A percentile compares a stretch with the other conserved stretches of the same genome.
Conservation (phyloP, 2,329 filamentous ascomycete species). For the Cryphonectria radicalis region DNA sequence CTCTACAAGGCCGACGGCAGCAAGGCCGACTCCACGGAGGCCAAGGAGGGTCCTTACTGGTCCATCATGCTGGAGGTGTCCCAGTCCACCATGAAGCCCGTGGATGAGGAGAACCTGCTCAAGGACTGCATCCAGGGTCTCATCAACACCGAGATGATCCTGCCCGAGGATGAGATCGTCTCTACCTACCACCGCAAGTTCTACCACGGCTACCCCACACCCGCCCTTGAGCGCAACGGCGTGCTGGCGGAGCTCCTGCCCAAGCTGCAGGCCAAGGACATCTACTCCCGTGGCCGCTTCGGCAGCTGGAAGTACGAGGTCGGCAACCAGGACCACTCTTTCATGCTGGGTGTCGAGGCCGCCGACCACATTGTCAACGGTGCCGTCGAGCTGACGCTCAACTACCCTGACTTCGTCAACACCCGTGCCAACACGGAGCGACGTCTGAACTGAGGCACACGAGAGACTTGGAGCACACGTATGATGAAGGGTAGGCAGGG, state of each 20-base stretch:
- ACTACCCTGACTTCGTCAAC: constrained; percentile 98
- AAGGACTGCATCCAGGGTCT: constrained; percentile 93
- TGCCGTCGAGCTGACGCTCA: constrained; percentile 87
- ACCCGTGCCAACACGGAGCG: constrained; percentile 69
- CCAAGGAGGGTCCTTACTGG: constrained; percentile 95
- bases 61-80: constrained; percentile 99
- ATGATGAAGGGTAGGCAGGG: constrained; percentile 25
- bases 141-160: constrained; percentile 97
- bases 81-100: constrained; percentile 93
- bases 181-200: constrained; percentile 98
- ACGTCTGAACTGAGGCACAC: constrained; percentile 45
- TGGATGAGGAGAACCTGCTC: constrained; percentile 82
- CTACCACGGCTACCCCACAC: constrained; percentile 97
- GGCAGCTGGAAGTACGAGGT: constrained; percentile 97
- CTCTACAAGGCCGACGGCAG: constrained; percentile 84
- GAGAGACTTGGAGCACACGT: constrained; percentile 12
- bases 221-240: constrained; percentile 91
- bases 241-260: constrained; percentile 91
- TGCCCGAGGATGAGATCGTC: constrained; percentile 89
- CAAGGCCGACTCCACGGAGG: constrained; percentile 72
- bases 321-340: constrained; percentile 96
- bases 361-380: constrained; percentile 89
- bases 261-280: constrained; percentile 87
- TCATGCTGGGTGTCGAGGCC: constrained; percentile 95
- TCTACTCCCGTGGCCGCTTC: constrained; percentile 95